Base-by-base conservation (phyloP, 2,329 filamentous ascomycete species). In the Penicillium sp. region DNA sequence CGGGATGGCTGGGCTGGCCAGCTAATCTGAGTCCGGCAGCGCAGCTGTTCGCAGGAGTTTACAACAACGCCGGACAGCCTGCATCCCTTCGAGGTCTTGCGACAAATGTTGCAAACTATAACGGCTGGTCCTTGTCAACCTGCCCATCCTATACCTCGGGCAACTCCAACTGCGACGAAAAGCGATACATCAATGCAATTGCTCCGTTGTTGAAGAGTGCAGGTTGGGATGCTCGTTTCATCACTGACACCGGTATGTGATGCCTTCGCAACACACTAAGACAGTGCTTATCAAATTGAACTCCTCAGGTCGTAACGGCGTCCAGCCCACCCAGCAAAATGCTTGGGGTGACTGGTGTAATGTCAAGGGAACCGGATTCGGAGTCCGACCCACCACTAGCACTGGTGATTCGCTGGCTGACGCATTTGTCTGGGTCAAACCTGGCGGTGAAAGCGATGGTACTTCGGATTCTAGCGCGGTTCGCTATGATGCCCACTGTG, bases 401-500 rank as follows among this genome's bases (percentile, higher is more conserved):
- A 89, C 86, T 8, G 83, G 82, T 13, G 79, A 85, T 58, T 67
- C 72, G 1, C 75, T 86, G 16, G 77, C 82, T 32, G 87, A 89
- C 68, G 85, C 86, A 39, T 86, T 89, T 60, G 86, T 88, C 54
- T 89, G 86, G 86, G 76, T 88, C 62, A 89, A 89, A 80, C 86
- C 86, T 4, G 86, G 86, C 59, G 80, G 79, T 50, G 80, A 82
- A 68, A 76, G 74, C 52, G 80, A 82, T 54, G 79, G 79, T 52
- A 81, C 79, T 36, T 80, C 77, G 34, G 71, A 83, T 64, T 76
- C 73, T 38, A 72, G 63, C 32, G 77, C 83, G 9, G 59, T 72
- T 18, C 79, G 81, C 48, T 86, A 82, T 67, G 82, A 85, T 66
- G 71, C 71, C 47, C 75, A 82, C 71, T 86, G 84, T 58, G 83